Conservation (phyloP, 768 basidiomycete genomes). For the Termitomyces sp. region DNA sequence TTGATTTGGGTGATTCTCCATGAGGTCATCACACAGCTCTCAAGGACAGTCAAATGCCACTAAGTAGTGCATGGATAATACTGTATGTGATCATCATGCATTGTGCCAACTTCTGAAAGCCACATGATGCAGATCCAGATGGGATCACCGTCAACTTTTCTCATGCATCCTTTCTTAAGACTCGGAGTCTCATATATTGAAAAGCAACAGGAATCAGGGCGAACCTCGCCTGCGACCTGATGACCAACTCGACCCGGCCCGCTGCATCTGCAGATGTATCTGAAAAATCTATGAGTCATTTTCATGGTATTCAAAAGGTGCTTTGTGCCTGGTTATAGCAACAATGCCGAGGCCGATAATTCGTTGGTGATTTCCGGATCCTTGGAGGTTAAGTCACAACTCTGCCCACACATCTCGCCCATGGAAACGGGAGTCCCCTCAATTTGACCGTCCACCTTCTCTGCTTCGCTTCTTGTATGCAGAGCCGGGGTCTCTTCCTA, state of each 20-base stretch:
- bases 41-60: not conserved
- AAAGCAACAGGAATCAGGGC: conserved; percentile 4
- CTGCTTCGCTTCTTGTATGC: not conserved
- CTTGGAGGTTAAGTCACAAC: conserved; percentile 8
- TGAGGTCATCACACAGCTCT: not conserved
- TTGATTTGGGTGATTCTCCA: not conserved
- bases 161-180: not conserved
- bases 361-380: conserved; percentile 10
- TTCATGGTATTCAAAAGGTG: conserved; percentile 1
- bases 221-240: not conserved
- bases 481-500: not conserved
- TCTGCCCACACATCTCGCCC: conserved; percentile 5
- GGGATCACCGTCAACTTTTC: not conserved
- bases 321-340: conserved; percentile 5
- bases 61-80: not conserved
- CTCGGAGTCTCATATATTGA: not conserved
- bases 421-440: conserved; percentile 15
- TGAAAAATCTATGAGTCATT: not conserved
- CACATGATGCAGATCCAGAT: not conserved
- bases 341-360: not conserved
- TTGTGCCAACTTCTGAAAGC: not conserved
- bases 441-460: conserved; percentile 1
- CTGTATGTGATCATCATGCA: not conserved
- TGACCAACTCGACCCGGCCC: conserved; percentile 4
- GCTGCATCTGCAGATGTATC: not conserved